Evolutionary conservation across 2,329 filamentous ascomycete species (phyloP).

Genomic region (Epichloe typhina): DNA sequence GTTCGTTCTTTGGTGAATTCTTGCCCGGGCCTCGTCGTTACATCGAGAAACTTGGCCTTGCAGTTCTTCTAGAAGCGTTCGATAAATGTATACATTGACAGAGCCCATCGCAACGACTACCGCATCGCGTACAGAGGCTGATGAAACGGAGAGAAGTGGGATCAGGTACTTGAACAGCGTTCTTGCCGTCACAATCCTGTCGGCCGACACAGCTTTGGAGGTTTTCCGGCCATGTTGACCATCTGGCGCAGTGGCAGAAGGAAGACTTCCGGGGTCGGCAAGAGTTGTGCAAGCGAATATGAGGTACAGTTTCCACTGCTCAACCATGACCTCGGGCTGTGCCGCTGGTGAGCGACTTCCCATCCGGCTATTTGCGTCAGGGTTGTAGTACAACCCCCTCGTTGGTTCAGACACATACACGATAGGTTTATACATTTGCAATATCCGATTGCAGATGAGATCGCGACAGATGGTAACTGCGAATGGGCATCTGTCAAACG

Average conservation of each 20-base stretch:
- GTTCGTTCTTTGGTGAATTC: slow-evolving; percentile 74
- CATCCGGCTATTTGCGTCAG: slow-evolving; percentile 40
- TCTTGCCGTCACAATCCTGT: slow-evolving; percentile 76
- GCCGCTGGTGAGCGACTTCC: slow-evolving; percentile 48
- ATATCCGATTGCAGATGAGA: slow-evolving; percentile 78
- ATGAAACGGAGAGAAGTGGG: slow-evolving; percentile 68
- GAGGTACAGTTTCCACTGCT: slow-evolving; percentile 96
- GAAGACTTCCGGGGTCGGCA: slow-evolving; percentile 60
- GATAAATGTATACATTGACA: slow-evolving; percentile 89
- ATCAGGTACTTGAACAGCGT: slow-evolving; percentile 87
- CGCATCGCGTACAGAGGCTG: slow-evolving; percentile 71
- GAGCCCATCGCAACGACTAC: slow-evolving; percentile 87
- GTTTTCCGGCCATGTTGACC: slow-evolving; percentile 68
- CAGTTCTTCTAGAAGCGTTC: slow-evolving; percentile 76
- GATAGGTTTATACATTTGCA: slow-evolving; percentile 86
- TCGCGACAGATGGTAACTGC: slow-evolving; percentile 84
- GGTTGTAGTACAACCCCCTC: slow-evolving; percentile 50
- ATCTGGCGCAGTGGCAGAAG: slow-evolving; percentile 29
- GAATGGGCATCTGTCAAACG: slow-evolving; percentile 82
- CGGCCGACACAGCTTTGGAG: slow-evolving; percentile 53
- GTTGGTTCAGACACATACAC: slow-evolving; percentile 63
- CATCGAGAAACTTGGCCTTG: slow-evolving; percentile 77
- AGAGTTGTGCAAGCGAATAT: slow-evolving; percentile 95
- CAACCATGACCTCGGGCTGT: slow-evolving; percentile 76
- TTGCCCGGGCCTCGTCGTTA: slow-evolving; percentile 75